Conservation (phyloP, 345 rosid species). For the Excoecaria agallocha region DNA sequence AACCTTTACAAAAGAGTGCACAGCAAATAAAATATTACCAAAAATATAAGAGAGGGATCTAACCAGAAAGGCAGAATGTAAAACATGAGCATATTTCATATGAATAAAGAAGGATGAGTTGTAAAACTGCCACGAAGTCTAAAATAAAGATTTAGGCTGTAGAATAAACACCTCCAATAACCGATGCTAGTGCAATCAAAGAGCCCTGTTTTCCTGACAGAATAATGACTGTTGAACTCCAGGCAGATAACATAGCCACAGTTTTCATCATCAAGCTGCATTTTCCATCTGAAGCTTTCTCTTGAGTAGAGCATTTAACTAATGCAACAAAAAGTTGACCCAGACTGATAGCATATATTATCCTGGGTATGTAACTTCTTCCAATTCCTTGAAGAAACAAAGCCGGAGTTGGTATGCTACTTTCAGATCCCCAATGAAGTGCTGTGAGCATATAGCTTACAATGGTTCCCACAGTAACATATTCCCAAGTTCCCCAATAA, state of each 20-base stretch:
- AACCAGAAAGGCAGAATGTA: neutral
- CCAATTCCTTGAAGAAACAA: slow-evolving; percentile 35
- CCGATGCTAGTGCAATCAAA: slow-evolving; percentile 56
- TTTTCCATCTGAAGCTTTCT: slow-evolving; percentile 26
- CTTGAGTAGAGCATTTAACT: slow-evolving; percentile 23
- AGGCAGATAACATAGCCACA: slow-evolving; percentile 58
- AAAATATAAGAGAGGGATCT: neutral
- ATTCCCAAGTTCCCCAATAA: slow-evolving; percentile 40
- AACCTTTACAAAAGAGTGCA: slow-evolving; percentile 9
- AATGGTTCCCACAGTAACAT: slow-evolving; percentile 49
- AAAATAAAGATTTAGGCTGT: slow-evolving; percentile 2
- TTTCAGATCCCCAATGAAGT: slow-evolving; percentile 70
- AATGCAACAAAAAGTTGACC: slow-evolving; percentile 56
- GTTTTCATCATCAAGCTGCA: slow-evolving; percentile 38
- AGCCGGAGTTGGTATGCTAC: slow-evolving; percentile 36
- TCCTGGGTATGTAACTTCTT: slow-evolving; percentile 54
- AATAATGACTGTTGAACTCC: slow-evolving; percentile 70
- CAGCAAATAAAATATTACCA: neutral
- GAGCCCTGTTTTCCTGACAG: slow-evolving; percentile 88
- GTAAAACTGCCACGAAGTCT: neutral
- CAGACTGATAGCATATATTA: slow-evolving; percentile 52
- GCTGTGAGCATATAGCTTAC: slow-evolving; percentile 61
- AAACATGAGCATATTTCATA: neutral
- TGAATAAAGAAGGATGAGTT: neutral
- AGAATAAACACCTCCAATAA: slow-evolving; percentile 58